phyloP scores from a whole-genome alignment of 306 rosid genomes.

The Casuarina equisetifolia region DNA sequence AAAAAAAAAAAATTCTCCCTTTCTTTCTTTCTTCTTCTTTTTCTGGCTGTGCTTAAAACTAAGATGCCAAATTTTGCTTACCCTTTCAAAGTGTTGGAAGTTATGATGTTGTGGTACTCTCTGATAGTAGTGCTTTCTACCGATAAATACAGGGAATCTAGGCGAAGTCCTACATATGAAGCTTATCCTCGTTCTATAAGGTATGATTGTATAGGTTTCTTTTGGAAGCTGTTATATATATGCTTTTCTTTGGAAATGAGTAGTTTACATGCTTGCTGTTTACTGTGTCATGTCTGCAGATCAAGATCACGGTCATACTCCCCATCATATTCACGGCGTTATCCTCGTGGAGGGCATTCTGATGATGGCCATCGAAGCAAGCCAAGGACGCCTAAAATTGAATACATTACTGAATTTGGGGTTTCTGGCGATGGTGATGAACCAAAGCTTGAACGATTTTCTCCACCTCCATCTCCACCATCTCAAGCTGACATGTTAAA shows the following conservation, averaged over 20 bases:
- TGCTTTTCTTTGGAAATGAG: constrained; percentile 18
- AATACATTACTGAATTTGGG: constrained; percentile 94
- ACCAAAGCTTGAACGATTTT: constrained; percentile 67
- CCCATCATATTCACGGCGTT: constrained; percentile 71
- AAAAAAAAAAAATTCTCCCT: too few species aligned
- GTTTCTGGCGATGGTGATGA: constrained; percentile 65
- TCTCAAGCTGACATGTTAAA: constrained; percentile 76
- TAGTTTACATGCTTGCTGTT: background rate
- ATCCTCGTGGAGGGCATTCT: constrained; percentile 60
- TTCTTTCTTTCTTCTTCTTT: too few species aligned
- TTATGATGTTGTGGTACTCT: background rate
- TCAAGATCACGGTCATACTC: constrained; percentile 80
- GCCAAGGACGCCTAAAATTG: constrained; percentile 75
- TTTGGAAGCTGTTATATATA: constrained; percentile 9
- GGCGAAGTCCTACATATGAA: constrained; percentile 97
- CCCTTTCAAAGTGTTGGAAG: constrained; percentile 13
- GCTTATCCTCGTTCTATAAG: constrained; percentile 94
- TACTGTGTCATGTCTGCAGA: constrained; percentile 31
- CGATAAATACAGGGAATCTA: constrained; percentile 65
- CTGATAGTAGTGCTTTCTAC: constrained; percentile 23
- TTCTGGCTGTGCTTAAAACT: constrained; percentile 10
- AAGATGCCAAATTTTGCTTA: constrained; percentile 24
- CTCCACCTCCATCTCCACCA: constrained; percentile 89
- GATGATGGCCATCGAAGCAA: constrained; percentile 82
- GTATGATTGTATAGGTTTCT: constrained; percentile 33